Evolutionary conservation across 495 filamentous ascomycete species (phyloP).

Genomic region (Chaetomidium leptoderma): DNA sequence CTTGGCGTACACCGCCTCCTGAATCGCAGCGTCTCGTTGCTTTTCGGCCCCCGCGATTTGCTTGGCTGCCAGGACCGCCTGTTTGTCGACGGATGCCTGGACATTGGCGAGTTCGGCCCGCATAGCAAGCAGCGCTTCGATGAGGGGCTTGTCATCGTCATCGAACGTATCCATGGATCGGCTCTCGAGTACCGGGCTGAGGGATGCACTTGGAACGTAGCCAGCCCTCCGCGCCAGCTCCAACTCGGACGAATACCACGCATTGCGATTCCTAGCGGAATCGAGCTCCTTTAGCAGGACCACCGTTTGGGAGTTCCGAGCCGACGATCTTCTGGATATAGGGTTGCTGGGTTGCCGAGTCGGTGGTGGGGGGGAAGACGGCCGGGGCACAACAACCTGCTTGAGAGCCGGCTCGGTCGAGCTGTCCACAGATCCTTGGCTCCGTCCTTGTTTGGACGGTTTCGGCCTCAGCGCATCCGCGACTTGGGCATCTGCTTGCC

Average conservation of each 20-base stretch:
- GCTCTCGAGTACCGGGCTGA: slow-evolving; percentile 71
- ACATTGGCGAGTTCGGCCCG: slow-evolving; percentile 76
- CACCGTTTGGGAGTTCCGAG: slow-evolving; percentile 55
- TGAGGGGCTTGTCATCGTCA: slow-evolving; percentile 84
- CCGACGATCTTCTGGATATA: slow-evolving; percentile 46
- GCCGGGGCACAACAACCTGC: slow-evolving; percentile 38
- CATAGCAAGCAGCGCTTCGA: slow-evolving; percentile 92
- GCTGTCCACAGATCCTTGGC: slow-evolving; percentile 50
- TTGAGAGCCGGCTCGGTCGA: slow-evolving; percentile 43
- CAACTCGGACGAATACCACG: slow-evolving; percentile 95
- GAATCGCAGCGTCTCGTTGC: slow-evolving; percentile 85
- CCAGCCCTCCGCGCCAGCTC: slow-evolving; percentile 84
- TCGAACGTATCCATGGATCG: slow-evolving; percentile 69
- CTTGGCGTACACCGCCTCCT: slow-evolving; percentile 90
- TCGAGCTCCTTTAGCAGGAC: slow-evolving; percentile 78
- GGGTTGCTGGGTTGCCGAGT: slow-evolving; percentile 49
- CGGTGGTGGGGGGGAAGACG: slow-evolving; percentile 51
- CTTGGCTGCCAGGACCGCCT: slow-evolving; percentile 76
- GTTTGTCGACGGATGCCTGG: slow-evolving; percentile 79
- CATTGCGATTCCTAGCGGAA: slow-evolving; percentile 73
- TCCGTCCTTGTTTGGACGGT: slow-evolving; percentile 34
- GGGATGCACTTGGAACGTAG: slow-evolving; percentile 68
- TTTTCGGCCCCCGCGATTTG: slow-evolving; percentile 89
- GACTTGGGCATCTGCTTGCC: slow-evolving; percentile 29
- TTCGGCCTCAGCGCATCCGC: slow-evolving; percentile 34